These are phyloP conservation scores for Pseudotulostoma volvatum DNA, from an alignment of 495 filamentous ascomycete species.

Conservation along the genomic window DNA sequence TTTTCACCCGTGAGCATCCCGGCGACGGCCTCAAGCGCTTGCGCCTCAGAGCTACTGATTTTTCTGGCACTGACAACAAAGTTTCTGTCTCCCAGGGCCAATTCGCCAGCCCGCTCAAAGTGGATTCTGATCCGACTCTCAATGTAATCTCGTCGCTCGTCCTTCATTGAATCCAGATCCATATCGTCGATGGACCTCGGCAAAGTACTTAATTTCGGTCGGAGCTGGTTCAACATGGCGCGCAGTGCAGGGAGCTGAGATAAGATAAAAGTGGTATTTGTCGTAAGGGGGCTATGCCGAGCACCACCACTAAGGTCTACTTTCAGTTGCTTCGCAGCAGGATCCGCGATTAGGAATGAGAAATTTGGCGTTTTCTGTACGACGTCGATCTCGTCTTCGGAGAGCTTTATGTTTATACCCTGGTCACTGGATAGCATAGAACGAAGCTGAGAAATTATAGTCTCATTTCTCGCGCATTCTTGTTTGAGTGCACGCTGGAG, in stretches of 20 bases:
- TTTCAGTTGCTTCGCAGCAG: constrained; percentile 27
- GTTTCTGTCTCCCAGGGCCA: constrained; percentile 23
- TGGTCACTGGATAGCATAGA: constrained; percentile 29
- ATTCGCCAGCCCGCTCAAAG: constrained; percentile 28
- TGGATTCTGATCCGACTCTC: constrained; percentile 44
- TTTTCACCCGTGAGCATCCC: constrained; percentile 22
- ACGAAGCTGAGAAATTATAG: constrained; percentile 48
- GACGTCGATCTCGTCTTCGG: constrained; percentile 8
- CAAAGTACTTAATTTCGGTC: constrained; percentile 41
- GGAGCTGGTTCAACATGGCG: constrained; percentile 43
- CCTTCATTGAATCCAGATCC: constrained; percentile 15
- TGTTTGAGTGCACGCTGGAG: constrained; percentile 58
- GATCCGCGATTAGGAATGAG: constrained; percentile 36
- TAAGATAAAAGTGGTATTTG: constrained; percentile 61
- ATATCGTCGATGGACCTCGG: constrained; percentile 4
- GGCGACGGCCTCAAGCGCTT: constrained; percentile 29
- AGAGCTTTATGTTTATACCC: constrained; percentile 11
- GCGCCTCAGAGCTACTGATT: constrained; percentile 28
- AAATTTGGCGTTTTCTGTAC: constrained; percentile 13
- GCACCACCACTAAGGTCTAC: constrained; percentile 24
- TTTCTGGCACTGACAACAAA: constrained; percentile 24
- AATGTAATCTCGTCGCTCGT: constrained; percentile 57
- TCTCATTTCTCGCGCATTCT: constrained; percentile 61
- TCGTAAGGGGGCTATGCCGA: constrained; percentile 39
- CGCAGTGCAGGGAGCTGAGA: constrained; percentile 70